Conservation (phyloP, 169 alveolate species). For the Babesia caballi region DNA sequence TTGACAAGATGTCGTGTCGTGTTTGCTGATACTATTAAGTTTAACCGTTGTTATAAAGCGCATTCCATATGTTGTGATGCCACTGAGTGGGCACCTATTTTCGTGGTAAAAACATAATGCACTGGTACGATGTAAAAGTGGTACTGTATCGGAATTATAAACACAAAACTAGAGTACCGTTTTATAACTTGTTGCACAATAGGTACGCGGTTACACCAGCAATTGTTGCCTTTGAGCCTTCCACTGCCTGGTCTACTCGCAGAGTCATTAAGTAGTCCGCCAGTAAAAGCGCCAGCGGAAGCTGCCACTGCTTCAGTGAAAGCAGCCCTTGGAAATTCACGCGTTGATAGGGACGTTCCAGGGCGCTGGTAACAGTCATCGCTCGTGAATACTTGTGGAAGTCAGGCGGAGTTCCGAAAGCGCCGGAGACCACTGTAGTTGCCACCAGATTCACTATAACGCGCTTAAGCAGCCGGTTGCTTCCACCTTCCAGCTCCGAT, state of each 20-base stretch:
- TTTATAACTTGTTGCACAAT: constrained; percentile 12
- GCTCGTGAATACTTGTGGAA: constrained; percentile 43
- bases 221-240: constrained; percentile 19
- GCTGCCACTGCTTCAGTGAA: constrained; percentile 19
- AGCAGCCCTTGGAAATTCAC: constrained; percentile 28
- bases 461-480: constrained; percentile 5
- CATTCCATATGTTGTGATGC: too few species aligned
- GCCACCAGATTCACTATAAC: not conserved
- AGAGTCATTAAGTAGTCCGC: constrained; percentile 40
- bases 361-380: constrained; percentile 2
- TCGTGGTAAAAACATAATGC: too few species aligned
- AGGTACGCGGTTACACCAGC: constrained; percentile 9
- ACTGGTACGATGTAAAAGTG: too few species aligned
- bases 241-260: constrained; percentile 13
- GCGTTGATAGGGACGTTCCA: constrained; percentile 18
- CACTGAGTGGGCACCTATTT: too few species aligned
- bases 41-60: too few species aligned
- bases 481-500: constrained; percentile 8
- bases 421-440: not conserved
- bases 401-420: constrained; percentile 5
- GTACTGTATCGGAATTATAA: too few species aligned
- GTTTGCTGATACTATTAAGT: too few species aligned
- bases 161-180: not conserved
- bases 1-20: too few species aligned
- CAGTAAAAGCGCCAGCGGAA: constrained; percentile 40